phyloP scores from a whole-genome alignment of 352 stramenopile genomes.

The Phytophthora melonis region DNA sequence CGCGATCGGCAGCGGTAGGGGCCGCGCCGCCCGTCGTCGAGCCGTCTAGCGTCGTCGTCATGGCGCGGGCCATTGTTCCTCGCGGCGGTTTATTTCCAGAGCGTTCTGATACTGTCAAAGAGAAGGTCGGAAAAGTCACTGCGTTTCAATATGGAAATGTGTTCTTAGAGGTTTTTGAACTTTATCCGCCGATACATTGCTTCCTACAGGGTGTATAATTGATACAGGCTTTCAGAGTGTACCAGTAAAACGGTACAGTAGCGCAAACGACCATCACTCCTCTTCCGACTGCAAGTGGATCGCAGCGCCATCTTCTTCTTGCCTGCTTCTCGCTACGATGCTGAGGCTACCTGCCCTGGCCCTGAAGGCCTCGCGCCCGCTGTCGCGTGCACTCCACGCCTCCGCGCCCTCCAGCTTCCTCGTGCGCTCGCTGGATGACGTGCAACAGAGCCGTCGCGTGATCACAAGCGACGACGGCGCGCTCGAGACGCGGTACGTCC shows the following conservation, averaged over 20 bases:
- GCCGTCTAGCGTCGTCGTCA: background rate
- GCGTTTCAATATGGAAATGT: background rate
- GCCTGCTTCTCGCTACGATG: background rate
- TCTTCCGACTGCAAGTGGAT: no score
- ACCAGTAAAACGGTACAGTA: background rate
- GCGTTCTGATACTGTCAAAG: background rate
- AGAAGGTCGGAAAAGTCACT: background rate
- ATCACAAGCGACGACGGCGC: constrained; percentile 54
- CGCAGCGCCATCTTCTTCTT: background rate
- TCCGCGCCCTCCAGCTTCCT: constrained; percentile 53
- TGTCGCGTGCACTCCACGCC: constrained; percentile 50
- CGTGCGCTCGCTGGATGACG: constrained; percentile 63
- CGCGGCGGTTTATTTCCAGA: background rate
- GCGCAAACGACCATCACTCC: no score
- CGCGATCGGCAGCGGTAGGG: background rate
- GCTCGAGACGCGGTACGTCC: constrained; percentile 61
- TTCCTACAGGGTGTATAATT: background rate
- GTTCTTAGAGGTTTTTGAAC: background rate
- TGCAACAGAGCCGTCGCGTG: constrained; percentile 49
- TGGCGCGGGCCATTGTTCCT: background rate
- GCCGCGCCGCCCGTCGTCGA: background rate
- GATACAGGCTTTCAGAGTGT: background rate
- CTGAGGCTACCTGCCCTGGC: constrained; percentile 18
- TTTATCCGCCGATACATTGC: no score
- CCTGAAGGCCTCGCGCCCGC: constrained; percentile 5